These are phyloP conservation scores for Pleurotus ostreatus DNA, from an alignment of 768 basidiomycete genomes.

Conservation along the genomic window DNA sequence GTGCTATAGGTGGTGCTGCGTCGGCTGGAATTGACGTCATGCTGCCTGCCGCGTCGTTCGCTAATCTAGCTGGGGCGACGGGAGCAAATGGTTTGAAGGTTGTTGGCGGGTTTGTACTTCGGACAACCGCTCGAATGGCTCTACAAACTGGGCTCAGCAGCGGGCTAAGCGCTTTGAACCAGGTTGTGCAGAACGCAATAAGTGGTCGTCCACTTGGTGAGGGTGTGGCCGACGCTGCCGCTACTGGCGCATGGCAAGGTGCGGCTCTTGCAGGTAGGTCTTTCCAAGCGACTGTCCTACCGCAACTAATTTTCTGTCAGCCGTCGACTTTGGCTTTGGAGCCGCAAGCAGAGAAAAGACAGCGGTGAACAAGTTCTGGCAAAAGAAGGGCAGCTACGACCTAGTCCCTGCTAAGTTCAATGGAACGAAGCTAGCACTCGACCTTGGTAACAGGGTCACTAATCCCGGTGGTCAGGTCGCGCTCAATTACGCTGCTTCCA, in stretches of 20 bases:
- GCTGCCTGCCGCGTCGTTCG: slow-evolving; percentile 7
- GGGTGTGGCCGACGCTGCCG: not conserved
- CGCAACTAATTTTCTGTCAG: not conserved
- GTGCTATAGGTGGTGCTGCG: slow-evolving; percentile 9
- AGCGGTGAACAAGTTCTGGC: slow-evolving; percentile 3
- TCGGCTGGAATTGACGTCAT: slow-evolving; percentile 7
- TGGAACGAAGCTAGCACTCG: not conserved
- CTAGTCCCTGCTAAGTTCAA: not conserved
- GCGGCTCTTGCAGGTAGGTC: not conserved
- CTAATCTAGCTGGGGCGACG: not conserved
- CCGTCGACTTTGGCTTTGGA: not conserved
- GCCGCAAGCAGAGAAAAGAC: not conserved
- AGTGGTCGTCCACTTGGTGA: not conserved
- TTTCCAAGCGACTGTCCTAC: not conserved
- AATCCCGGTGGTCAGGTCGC: not conserved
- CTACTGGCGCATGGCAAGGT: not conserved
- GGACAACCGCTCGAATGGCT: not conserved
- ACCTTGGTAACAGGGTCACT: not conserved
- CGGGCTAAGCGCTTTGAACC: not conserved
- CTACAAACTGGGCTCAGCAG: not conserved
- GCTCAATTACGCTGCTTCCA: not conserved
- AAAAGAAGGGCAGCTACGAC: not conserved
- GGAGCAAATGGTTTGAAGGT: not conserved
- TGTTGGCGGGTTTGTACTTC: not conserved
- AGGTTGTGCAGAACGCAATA: not conserved